Percentiles rank a stretch among this genome's conserved stretches.
These are phyloP conservation scores for Microsporum ferrugineum DNA, from an alignment of 2,329 filamentous ascomycete species.

Conservation along the genomic window DNA sequence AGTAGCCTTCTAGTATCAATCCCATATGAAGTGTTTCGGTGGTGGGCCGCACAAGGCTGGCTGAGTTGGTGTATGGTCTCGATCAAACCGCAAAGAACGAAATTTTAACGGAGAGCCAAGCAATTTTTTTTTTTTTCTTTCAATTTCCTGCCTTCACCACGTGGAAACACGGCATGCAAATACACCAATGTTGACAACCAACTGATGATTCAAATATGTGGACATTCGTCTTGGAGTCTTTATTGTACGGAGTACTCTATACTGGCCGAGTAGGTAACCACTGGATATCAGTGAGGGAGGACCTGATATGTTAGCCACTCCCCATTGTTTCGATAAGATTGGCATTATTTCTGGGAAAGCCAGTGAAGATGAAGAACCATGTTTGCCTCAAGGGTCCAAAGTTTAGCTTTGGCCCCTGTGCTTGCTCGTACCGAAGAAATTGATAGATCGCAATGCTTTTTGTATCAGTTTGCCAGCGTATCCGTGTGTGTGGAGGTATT, in stretches of 20 bases:
- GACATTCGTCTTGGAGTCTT: background rate
- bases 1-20: background rate
- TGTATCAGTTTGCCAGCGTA: background rate
- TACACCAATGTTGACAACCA: background rate
- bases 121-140: background rate
- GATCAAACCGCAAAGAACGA: background rate
- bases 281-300: background rate
- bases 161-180: background rate
- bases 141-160: background rate
- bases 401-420: background rate
- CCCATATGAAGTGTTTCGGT: background rate
- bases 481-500: background rate
- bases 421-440: background rate
- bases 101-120: background rate
- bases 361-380: background rate
- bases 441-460: conserved; percentile 4
- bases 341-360: background rate
- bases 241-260: background rate
- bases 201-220: background rate
- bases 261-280: background rate
- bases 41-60: conserved; percentile 2
- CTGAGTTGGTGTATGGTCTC: background rate
- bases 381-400: background rate
- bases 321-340: background rate
- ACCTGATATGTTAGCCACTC: background rate